Percentiles rank a stretch among this genome's conserved stretches.
These are phyloP conservation scores for Megacollybia platyphylla DNA, from an alignment of 1,284 basidiomycete species.

Conservation along the genomic window DNA sequence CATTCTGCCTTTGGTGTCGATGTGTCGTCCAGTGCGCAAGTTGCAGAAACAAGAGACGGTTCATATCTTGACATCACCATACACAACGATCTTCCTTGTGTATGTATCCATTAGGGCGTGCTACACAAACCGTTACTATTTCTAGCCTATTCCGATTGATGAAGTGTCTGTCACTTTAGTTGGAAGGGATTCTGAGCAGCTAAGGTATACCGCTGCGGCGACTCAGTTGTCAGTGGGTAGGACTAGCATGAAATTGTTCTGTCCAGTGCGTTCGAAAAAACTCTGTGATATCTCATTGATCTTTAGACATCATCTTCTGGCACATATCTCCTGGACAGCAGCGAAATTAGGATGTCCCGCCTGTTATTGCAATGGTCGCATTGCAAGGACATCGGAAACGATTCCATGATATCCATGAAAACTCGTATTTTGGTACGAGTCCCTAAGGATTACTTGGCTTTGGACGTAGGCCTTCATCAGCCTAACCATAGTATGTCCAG, in stretches of 20 bases:
- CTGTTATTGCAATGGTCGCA: constrained; percentile 49
- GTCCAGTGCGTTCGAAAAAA: constrained; percentile 41
- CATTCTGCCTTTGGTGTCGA: constrained; percentile 53
- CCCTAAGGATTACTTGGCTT: constrained; percentile 41
- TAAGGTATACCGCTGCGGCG: constrained; percentile 30
- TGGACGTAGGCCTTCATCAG: constrained; percentile 48
- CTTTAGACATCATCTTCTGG: constrained; percentile 53
- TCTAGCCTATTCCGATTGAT: constrained; percentile 34
- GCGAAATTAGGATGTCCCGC: constrained; percentile 44
- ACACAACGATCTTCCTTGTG: constrained; percentile 60
- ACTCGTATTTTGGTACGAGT: constrained; percentile 36
- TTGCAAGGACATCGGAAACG: constrained; percentile 17
- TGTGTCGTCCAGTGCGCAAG: constrained; percentile 28
- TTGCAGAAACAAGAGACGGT: constrained; percentile 51
- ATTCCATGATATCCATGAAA: constrained; percentile 10
- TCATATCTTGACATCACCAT: constrained; percentile 44
- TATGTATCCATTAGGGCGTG: constrained; percentile 20
- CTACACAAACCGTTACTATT: constrained; percentile 7
- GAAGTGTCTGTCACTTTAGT: constrained; percentile 35
- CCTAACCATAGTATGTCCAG: constrained; percentile 43
- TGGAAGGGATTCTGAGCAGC: constrained; percentile 44
- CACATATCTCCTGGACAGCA: constrained; percentile 44
- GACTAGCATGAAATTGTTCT: constrained; percentile 45
- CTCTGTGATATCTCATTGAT: constrained; percentile 4
- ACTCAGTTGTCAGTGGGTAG: constrained; percentile 37